Base-by-base conservation (phyloP, 495 filamentous ascomycete genomes). In the Thermothielavioides terrestris region DNA sequence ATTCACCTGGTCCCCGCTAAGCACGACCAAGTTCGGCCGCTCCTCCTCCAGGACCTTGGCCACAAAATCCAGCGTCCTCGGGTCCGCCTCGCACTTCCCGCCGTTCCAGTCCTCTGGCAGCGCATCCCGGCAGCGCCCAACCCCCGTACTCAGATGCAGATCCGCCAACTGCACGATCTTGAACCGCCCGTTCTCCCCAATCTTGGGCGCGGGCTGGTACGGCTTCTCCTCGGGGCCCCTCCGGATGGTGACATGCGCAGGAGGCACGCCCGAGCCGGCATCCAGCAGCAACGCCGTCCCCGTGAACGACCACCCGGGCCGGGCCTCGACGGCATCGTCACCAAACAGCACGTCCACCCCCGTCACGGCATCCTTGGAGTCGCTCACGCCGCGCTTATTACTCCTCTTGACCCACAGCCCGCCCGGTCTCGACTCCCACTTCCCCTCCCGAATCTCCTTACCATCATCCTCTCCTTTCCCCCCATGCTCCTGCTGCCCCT, bases 111-210 rank as follows among this genome's bases (percentile, higher is more conserved):
- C 79, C 27, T 75, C 72, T 0, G 90, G 91, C 52, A 90, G 75
- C 28, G 84, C 79, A 61, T 98, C 90, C 48, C 94, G 78, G 59
- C 92, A 98, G 14, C 62, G 55, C 6, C 94, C 92, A 6, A 88
- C 73, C 25, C 94, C 92, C 2, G 92, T 98, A 51, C 85, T 88
- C 52, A 98, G 64, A 67, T 98, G 92, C 46, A 95, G 59, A 73
- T 98, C 92, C 38, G 90, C 83, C 42, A 92, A 63, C 64, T 98
- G 92, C 78, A 98, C 82, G 50, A 98, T 94, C 70, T 96, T 97
- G 68, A 97, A 96, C 53, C 83, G 85, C n/a, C 89, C 90, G 64
- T 94, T 85, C 23, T 91, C 86, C 42, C 78, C 76, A 48, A 98
- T 84, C 43, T 81, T 76, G 12, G 83, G 86, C n/a, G 73, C 67